Evolutionary conservation across 108 stramenopile genomes (phyloP).

Genomic region (Fistulifera pelliculosa): DNA sequence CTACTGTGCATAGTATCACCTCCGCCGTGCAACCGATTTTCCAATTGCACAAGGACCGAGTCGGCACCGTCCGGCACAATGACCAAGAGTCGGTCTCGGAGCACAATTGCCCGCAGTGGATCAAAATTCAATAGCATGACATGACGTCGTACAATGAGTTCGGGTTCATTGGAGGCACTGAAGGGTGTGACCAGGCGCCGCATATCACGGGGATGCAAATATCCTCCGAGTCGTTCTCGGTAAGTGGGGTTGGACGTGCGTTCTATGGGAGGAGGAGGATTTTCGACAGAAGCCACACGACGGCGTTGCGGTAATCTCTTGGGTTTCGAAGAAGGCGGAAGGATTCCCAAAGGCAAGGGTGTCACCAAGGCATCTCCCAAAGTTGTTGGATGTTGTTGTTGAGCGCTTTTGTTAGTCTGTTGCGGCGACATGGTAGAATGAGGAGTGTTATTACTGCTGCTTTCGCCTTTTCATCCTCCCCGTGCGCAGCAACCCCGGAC

Average conservation of each 20-base stretch:
- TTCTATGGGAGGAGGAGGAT: neutral
- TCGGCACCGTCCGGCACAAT: slow-evolving; percentile 82
- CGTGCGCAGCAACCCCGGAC: no score
- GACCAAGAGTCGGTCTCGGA: slow-evolving; percentile 69
- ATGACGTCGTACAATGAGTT: slow-evolving; percentile 76
- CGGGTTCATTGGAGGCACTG: slow-evolving; percentile 78
- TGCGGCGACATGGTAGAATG: no score
- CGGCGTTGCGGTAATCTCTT: no score
- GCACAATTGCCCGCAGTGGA: slow-evolving; percentile 72
- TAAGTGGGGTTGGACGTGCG: slow-evolving; percentile 17
- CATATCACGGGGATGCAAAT: slow-evolving; percentile 88
- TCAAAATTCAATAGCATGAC: slow-evolving; percentile 84
- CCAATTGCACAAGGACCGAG: slow-evolving; percentile 58
- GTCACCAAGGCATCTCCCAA: no score
- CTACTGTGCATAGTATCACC: slow-evolving; percentile 35
- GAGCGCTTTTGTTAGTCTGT: no score
- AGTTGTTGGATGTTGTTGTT: no score
- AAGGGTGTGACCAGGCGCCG: slow-evolving; percentile 85
- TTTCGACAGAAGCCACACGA: no score
- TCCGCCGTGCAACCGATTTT: slow-evolving; percentile 54
- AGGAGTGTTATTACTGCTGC: no score
- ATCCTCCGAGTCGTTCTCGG: slow-evolving; percentile 70
- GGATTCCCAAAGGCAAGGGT: no score
- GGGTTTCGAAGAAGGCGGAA: no score
- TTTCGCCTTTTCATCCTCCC: no score